Base-by-base conservation (phyloP, 2,329 filamentous ascomycete species). In the Colletotrichum endophyticum region DNA sequence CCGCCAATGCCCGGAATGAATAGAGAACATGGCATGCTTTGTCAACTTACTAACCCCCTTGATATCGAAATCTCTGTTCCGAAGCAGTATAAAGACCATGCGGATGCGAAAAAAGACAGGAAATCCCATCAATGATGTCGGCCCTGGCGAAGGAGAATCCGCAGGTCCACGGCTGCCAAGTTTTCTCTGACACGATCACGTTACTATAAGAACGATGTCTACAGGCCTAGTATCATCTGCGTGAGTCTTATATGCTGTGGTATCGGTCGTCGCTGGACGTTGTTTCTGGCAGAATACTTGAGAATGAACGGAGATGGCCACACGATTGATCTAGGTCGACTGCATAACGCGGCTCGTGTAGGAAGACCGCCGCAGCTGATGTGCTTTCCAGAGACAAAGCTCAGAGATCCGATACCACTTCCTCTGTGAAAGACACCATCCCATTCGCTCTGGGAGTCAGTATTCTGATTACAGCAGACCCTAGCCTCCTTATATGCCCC, bases 21-120 rank as follows among this genome's bases (percentile, higher is more conserved):
- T 22, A 0, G 44, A 22, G 3, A 13, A 13, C 9, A 2, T 22
- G 6, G 0, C 1, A 49, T 1, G 19, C 44, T 5, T 49, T 22
- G 44, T 49, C 9, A 6, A 49, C n/a, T 22, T 49, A 22, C 39
- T 11, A 49, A 1, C 2, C 39, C 0, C 19, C 19, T n/a, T 8
- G 19, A 44, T n/a, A n/a, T n/a, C 9, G 39, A n/a, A 8, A n/a
- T 1, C 5, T 49, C 44, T 22, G 2, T 44, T 12, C 19, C 3
- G 19, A 49, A 12, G 39, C 9, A n/a, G 39, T 49, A 49, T n/a
- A 6, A 49, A 49, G 0, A 0, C 9, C 19, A 49, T n/a, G 1
- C 1, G 0, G 5, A 49, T 12, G 19, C 19, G 39, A 7, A 12
- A 0, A n/a, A 49, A 15, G 5, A 12, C 8, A 22, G 39, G 3